These are phyloP conservation scores for Linaria vulgaris DNA, from an alignment of 257 asterid species.

Conservation along the genomic window DNA sequence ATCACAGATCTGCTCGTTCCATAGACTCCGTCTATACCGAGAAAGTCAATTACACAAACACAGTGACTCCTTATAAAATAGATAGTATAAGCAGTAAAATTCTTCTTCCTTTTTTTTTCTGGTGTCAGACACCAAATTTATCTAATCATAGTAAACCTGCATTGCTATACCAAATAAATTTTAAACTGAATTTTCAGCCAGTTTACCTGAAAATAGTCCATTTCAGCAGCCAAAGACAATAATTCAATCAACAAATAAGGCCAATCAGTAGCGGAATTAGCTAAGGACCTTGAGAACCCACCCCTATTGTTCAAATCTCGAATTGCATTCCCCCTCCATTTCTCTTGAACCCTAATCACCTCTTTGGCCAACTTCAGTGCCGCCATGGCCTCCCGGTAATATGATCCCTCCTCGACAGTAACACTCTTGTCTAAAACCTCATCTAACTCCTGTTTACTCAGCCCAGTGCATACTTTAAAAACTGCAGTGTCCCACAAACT, in stretches of 20 bases:
- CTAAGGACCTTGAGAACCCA: slow-evolving; percentile 82
- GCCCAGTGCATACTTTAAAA: slow-evolving; percentile 49
- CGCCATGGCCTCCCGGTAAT: slow-evolving; percentile 72
- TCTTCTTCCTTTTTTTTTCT: background rate
- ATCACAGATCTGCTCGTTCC: slow-evolving; percentile 4
- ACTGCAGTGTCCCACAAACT: slow-evolving; percentile 86
- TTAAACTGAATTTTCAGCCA: slow-evolving; percentile 20
- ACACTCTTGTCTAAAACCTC: slow-evolving; percentile 40
- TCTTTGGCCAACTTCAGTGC: slow-evolving; percentile 92
- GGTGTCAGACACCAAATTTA: slow-evolving; percentile 15
- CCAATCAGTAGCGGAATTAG: slow-evolving; percentile 94
- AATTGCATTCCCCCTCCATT: slow-evolving; percentile 81
- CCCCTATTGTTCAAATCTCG: slow-evolving; percentile 68
- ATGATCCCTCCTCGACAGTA: slow-evolving; percentile 54
- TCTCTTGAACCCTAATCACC: slow-evolving; percentile 70
- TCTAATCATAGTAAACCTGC: slow-evolving; percentile 8
- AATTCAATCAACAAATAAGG: slow-evolving; percentile 87
- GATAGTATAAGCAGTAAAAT: background rate
- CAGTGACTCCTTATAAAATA: background rate
- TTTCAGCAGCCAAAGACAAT: slow-evolving; percentile 83
- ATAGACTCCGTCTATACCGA: slow-evolving; percentile 14
- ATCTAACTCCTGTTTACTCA: slow-evolving; percentile 56
- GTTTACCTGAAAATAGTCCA: slow-evolving; percentile 87
- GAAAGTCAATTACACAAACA: slow-evolving; percentile 1
- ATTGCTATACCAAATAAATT: slow-evolving; percentile 10